Evolutionary conservation across 1,284 basidiomycete genomes (phyloP).

Genomic region (Chondrostereum purpureum): DNA sequence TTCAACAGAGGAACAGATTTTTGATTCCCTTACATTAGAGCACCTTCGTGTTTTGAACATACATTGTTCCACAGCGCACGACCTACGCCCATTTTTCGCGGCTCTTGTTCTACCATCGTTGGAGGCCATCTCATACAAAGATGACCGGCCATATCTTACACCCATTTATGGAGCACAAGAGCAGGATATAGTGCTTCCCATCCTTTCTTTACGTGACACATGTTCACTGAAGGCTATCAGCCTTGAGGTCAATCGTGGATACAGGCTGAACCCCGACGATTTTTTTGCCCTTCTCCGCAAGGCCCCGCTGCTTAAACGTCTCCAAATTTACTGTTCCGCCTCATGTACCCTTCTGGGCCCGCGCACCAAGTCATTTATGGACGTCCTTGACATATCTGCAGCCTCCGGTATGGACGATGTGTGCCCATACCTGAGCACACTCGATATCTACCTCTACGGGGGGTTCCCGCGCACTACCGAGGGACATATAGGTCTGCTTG

Average conservation of each 20-base stretch:
- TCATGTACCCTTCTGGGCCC: neutral
- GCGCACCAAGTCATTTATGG: neutral
- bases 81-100: neutral
- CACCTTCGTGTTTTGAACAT: neutral
- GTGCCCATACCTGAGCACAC: neutral
- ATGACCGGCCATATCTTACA: neutral
- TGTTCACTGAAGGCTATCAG: neutral
- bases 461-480: neutral
- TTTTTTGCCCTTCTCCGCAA: neutral
- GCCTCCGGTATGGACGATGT: neutral
- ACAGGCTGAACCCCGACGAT: neutral
- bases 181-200: neutral
- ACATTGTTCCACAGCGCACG: neutral
- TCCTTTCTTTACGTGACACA: neutral
- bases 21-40: neutral
- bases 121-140: neutral
- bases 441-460: neutral
- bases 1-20: no score
- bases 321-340: neutral
- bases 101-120: neutral
- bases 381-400: neutral
- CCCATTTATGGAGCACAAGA: neutral
- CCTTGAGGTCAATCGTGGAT: neutral
- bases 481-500: neutral
- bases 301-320: neutral